phyloP scores from a whole-genome alignment of 2,329 filamentous ascomycete species.

The Fusarium hainanense region DNA sequence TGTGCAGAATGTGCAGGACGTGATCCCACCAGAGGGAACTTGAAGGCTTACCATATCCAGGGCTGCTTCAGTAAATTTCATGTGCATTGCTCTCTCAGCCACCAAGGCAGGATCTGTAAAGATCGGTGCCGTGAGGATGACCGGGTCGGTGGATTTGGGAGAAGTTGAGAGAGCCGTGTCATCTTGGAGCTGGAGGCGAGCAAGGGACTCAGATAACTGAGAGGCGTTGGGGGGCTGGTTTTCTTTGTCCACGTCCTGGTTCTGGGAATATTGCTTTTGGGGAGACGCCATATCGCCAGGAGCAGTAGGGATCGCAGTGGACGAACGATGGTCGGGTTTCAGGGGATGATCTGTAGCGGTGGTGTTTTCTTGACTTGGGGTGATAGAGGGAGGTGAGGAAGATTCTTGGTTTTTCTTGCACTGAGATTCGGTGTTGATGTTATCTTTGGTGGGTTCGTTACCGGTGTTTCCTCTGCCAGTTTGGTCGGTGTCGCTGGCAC shows the following conservation, averaged over 20 bases:
- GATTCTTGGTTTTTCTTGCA: neutral
- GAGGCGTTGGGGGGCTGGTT: slow-evolving; percentile 41
- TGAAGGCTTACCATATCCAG: slow-evolving; percentile 78
- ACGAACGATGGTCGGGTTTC: neutral
- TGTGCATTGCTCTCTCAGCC: slow-evolving; percentile 51
- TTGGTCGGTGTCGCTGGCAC: slow-evolving; percentile 33
- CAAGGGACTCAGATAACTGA: slow-evolving; percentile 25
- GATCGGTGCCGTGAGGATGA: slow-evolving; percentile 1
- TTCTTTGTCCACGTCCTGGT: slow-evolving; percentile 45
- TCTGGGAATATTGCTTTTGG: neutral
- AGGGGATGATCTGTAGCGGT: neutral
- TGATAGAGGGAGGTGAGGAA: neutral
- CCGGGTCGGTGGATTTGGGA: neutral
- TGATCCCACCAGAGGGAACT: neutral
- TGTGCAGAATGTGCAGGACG: neutral
- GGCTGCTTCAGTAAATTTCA: slow-evolving; percentile 83
- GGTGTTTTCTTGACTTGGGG: neutral
- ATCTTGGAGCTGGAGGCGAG: slow-evolving; percentile 35
- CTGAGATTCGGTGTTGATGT: slow-evolving; percentile 8
- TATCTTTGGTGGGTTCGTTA: slow-evolving; percentile 13
- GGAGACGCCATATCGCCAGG: slow-evolving; percentile 38
- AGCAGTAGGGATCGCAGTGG: slow-evolving; percentile 3
- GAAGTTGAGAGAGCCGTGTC: neutral
- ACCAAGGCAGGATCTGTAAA: slow-evolving; percentile 47
- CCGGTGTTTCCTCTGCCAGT: slow-evolving; percentile 21